Conservation (phyloP, 371 early-diverging fungal genomes). For the Syncephalastrum racemosum region DNA sequence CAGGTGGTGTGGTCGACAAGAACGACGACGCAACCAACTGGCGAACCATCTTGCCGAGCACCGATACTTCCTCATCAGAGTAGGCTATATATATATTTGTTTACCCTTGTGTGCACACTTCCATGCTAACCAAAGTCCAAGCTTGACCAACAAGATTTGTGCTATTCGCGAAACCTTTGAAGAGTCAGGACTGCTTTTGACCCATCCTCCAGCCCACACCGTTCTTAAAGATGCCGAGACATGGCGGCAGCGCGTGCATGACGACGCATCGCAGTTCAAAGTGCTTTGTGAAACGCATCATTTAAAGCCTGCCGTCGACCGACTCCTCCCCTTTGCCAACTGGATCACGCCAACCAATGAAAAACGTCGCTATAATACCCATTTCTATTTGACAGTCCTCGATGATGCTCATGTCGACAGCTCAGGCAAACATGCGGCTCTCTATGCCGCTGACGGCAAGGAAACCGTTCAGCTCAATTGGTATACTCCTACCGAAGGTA, state of each 20-base stretch:
- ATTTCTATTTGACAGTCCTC: slow-evolving; percentile 69
- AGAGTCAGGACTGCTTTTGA: slow-evolving; percentile 72
- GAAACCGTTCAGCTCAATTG: slow-evolving; percentile 69
- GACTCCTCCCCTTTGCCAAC: slow-evolving; percentile 60
- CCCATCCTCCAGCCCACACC: slow-evolving; percentile 38
- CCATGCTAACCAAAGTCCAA: slow-evolving; percentile 7
- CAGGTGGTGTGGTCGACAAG: slow-evolving; percentile 64
- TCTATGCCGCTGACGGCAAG: slow-evolving; percentile 54
- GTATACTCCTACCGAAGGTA: slow-evolving; percentile 67
- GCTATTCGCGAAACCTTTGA: slow-evolving; percentile 85
- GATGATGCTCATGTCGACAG: slow-evolving; percentile 15
- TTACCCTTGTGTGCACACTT: not conserved
- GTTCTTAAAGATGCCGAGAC: slow-evolving; percentile 23
- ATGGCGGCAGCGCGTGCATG: slow-evolving; percentile 59
- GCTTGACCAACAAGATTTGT: slow-evolving; percentile 53
- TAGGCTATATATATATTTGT: not conserved
- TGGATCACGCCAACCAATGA: slow-evolving; percentile 80
- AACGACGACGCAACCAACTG: slow-evolving; percentile 49
- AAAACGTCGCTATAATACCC: slow-evolving; percentile 71
- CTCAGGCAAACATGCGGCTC: slow-evolving; percentile 18
- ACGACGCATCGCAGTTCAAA: slow-evolving; percentile 54
- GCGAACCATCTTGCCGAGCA: slow-evolving; percentile 18
- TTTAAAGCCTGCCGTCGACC: slow-evolving; percentile 44
- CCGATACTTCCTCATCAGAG: slow-evolving; percentile 12
- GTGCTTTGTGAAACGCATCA: slow-evolving; percentile 48